phyloP scores from a whole-genome alignment of 345 rosid species.

The Heritiera littoralis region DNA sequence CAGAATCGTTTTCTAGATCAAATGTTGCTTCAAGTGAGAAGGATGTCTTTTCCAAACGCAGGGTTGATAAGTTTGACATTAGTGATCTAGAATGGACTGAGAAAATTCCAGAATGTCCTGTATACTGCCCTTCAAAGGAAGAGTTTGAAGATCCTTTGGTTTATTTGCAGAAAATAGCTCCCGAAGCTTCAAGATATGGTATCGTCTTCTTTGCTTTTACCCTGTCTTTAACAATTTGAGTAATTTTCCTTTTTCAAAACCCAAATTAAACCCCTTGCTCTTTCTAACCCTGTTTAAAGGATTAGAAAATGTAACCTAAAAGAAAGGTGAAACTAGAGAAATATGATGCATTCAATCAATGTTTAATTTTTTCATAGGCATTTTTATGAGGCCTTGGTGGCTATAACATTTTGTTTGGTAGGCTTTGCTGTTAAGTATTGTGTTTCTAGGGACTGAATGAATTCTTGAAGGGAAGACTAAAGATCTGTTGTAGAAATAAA shows the following conservation, averaged over 20 bases:
- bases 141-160: constrained; percentile 97
- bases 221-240: not conserved
- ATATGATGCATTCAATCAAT: not conserved
- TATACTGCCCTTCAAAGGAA: constrained; percentile 81
- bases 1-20: constrained; percentile 38
- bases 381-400: not conserved
- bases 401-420: not conserved
- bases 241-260: not conserved
- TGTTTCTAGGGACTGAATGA: constrained; percentile 11
- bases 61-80: constrained; percentile 71
- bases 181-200: constrained; percentile 96
- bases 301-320: not conserved
- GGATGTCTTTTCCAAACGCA: constrained; percentile 52
- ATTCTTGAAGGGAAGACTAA: not conserved
- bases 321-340: not conserved
- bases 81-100: constrained; percentile 87
- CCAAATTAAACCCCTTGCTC: not conserved
- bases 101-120: constrained; percentile 91
- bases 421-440: not conserved
- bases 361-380: not conserved
- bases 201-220: constrained; percentile 25
- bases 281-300: not conserved
- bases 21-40: constrained; percentile 44
- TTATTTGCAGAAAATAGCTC: constrained; percentile 87
- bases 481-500: not conserved